Evolutionary conservation across 2,329 filamentous ascomycete species (phyloP).

Genomic region (Trichoderma sp.): DNA sequence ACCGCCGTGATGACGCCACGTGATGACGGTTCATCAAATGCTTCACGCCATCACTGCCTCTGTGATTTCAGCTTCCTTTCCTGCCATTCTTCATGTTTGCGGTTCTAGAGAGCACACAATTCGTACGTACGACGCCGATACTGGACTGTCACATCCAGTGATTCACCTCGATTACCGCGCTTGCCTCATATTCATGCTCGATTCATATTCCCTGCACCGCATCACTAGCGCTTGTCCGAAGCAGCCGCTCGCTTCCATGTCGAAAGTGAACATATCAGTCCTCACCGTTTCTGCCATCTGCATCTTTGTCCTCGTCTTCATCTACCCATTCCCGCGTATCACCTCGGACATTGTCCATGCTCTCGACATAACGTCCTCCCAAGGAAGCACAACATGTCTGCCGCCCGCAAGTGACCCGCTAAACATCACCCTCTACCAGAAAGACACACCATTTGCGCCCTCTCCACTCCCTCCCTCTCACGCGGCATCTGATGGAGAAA

Average conservation of each 20-base stretch:
- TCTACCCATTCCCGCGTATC: not conserved
- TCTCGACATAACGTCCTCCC: too few species aligned
- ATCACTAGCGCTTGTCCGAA: not conserved
- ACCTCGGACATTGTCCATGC: not conserved
- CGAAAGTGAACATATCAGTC: conserved; percentile 2
- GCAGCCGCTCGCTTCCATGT: not conserved
- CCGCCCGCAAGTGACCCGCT: conserved; percentile 29
- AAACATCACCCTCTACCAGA: conserved; percentile 42
- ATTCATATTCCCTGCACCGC: not conserved
- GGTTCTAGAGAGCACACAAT: not conserved
- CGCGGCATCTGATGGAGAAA: conserved; percentile 40
- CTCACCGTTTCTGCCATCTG: not conserved
- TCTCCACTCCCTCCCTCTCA: conserved; percentile 42
- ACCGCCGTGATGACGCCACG: not conserved
- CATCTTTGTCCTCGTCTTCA: not conserved
- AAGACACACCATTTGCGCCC: conserved; percentile 40
- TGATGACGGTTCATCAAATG: not conserved
- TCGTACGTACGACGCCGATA: too few species aligned
- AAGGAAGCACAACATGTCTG: not conserved
- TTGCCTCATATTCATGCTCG: not conserved
- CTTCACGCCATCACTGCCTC: not conserved
- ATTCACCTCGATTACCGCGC: not conserved
- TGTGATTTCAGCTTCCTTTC: not conserved
- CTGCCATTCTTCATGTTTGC: not conserved
- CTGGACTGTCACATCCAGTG: not conserved